These are phyloP conservation scores for Wickerhamiella slavikovae DNA, from an alignment of 805 yeast genomes.

Conservation along the genomic window DNA sequence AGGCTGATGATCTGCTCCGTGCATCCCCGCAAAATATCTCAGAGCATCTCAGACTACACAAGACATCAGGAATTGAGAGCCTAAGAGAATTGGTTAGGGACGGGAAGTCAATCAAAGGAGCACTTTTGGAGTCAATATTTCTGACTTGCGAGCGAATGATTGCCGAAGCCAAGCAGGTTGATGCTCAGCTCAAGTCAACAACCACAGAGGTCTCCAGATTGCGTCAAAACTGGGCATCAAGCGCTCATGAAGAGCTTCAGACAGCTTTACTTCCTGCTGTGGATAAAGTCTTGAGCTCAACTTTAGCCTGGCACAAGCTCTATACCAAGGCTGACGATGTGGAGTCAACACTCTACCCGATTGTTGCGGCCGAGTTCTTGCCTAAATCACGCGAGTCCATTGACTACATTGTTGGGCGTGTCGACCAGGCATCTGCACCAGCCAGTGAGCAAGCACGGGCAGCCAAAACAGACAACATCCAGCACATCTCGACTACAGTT, in stretches of 20 bases:
- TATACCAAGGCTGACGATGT: slow-evolving; percentile 20
- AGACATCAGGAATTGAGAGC: slow-evolving; percentile 10
- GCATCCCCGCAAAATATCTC: slow-evolving; percentile 14
- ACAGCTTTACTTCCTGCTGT: slow-evolving; percentile 13
- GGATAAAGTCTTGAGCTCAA: slow-evolving; percentile 5
- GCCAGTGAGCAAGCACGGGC: slow-evolving; percentile 1
- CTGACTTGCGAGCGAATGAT: slow-evolving; percentile 15
- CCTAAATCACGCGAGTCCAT: slow-evolving; percentile 14
- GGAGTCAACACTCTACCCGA: too few relatives aligned
- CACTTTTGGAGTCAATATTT: slow-evolving; percentile 11
- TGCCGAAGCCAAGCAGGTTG: slow-evolving; percentile 4
- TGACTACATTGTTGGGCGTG: slow-evolving; percentile 17
- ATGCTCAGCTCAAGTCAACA: slow-evolving; percentile 5
- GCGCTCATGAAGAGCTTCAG: slow-evolving; percentile 22
- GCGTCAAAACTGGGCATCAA: slow-evolving; percentile 16
- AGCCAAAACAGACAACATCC: slow-evolving; percentile 1
- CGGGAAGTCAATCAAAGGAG: slow-evolving; percentile 4
- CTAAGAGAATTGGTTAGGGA: slow-evolving; percentile 9
- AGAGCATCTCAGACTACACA: slow-evolving; percentile 8
- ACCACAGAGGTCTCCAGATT: slow-evolving; percentile 6
- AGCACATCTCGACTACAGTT: slow-evolving; percentile 1
- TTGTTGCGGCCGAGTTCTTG: slow-evolving; percentile 10
- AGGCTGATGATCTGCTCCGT: slow-evolving; percentile 12
- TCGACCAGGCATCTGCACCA: slow-evolving; percentile 8
- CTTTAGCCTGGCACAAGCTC: slow-evolving; percentile 20